Evolutionary conservation across 2,329 filamentous ascomycete species (phyloP).

Genomic region (Xylariaceae sp.): DNA sequence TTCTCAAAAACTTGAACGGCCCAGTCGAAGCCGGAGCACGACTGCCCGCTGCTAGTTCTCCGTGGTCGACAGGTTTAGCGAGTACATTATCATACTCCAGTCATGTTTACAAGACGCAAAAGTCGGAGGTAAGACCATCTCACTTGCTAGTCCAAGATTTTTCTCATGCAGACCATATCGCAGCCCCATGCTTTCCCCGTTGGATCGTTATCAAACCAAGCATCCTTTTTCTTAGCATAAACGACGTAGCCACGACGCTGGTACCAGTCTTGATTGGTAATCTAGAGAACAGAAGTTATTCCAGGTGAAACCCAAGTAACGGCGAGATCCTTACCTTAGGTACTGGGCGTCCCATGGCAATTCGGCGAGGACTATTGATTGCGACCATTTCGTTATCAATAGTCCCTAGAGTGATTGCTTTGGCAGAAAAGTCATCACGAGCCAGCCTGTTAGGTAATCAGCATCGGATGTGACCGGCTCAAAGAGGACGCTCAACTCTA

Average conservation of each 20-base stretch:
- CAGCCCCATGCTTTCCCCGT: constrained; percentile 17
- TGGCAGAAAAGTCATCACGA: constrained; percentile 16
- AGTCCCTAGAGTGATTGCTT: constrained; percentile 18
- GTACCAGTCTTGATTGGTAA: constrained; percentile 24
- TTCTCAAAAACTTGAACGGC: too few species aligned
- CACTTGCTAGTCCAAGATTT: constrained; percentile 9
- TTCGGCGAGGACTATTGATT: constrained; percentile 14
- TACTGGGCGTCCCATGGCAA: constrained; percentile 13
- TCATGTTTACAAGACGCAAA: too few species aligned
- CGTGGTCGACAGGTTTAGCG: too few species aligned
- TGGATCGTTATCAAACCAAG: constrained; percentile 18
- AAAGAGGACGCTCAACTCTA: constrained; percentile 3
- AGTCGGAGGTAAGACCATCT: too few species aligned
- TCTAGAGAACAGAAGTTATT: constrained; percentile 5
- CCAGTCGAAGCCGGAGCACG: too few species aligned
- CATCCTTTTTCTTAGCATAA: constrained; percentile 10
- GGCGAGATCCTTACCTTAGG: constrained; percentile 8
- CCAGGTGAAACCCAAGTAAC: background rate
- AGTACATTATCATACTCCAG: too few species aligned
- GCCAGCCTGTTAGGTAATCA: constrained; percentile 5
- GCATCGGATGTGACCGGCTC: background rate
- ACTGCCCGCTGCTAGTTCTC: too few species aligned
- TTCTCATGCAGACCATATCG: constrained; percentile 10
- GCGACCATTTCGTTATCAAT: constrained; percentile 16
- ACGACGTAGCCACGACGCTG: constrained; percentile 17